Evolutionary conservation across 495 filamentous ascomycete genomes (phyloP), one percentile per base, ranked within the genome.

Genomic region (Penicillium macrosclerotiorum): DNA sequence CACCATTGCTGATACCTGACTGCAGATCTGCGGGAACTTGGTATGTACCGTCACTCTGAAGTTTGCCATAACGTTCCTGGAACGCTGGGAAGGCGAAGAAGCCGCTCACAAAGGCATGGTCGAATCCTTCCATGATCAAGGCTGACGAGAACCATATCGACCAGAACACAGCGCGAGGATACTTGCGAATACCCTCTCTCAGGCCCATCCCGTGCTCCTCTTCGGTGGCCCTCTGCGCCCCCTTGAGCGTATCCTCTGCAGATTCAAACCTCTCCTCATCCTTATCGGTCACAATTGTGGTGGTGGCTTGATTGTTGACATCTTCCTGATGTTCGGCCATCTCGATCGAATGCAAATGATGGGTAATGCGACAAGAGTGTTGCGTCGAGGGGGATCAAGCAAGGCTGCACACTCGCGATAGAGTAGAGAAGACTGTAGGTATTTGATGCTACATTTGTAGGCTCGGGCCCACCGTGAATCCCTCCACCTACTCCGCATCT

Each of bases 1-100:
- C 69, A 29, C 68, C 82, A 54, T 86, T 86, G 27, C 74, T 78
- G 16, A 89, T 65, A 16, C 79, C 84, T 1, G 82, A 69, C 51
- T 87, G 82, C 80, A 83, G 85, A 17, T 53, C 44, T 1, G 75
- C 72, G 19, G 69, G 51, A 22, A 79, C 54, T 17, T 65, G 53
- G 49, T 73, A 76, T 4, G 47, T 45, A 6, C 70, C 68, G 37
- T 70, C 52, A 1, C 45, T 37, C 11, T 51, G 37, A 7, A 48
- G 54, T 3, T 43, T 29, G 16, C 72, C 73, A 33, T 65, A 75
- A 20, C 47, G 60, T 9, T 47, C 31, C 25, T 68, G 63, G 59
- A 73, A 75, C 4, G 55, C 40, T 3, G 55, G 56, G 13, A 60
- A 57, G 19, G 61, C 63, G 33, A 61, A 68, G 40, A 68, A 60